Base-by-base conservation (phyloP, 1,139 yeast genomes). In the Kluyveromyces sp. region DNA sequence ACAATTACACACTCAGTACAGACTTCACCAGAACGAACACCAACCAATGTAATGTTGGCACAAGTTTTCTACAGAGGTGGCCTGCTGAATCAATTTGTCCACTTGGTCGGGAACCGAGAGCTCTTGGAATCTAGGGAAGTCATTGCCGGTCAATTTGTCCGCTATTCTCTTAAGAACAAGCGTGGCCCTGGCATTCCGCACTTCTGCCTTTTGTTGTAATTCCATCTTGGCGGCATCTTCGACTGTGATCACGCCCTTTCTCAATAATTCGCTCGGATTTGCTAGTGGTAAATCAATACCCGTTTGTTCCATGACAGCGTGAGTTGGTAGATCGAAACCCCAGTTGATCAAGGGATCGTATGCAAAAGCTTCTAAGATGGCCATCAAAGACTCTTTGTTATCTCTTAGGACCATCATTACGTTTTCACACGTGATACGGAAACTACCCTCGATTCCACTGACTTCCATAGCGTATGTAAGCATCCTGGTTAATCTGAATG, bases 21-120 rank as follows among this genome's bases (percentile, higher is more conserved):
- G n/a, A n/a, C 13, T n/a, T 49, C 44, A 89, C 97, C 98, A 92
- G 77, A 89, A 92, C 0, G 97, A 85, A 67, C 98, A 92, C 98
- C 99, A 94, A 16, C 99, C 99, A 50, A 94, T 85, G 60, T 86
- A 94, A 64, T 92, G 98, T 64, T 88, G 96, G 60, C 98, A 92
- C 47, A 94, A 68, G 57, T 92, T 92, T 61, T 94, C 98, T 28
- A 92, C 95, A 46, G 95, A 84, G 0, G 97, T 92, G 1, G 98
- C 98, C 61, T 94, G 96, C 58, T 86, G 95, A 44, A 94, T 92
- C 62, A 94, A 70, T 61, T 83, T 83, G 56, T 92, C 97, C 36
- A 94, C 98, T 64, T 94, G 99, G 2, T 83, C 79, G 1, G 94
- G 83, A 34, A 89, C 89, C 55, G 80, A 84, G 50, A 94, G 70